These are phyloP conservation scores for Suillus discolor DNA, from an alignment of 768 basidiomycete species.

Conservation along the genomic window DNA sequence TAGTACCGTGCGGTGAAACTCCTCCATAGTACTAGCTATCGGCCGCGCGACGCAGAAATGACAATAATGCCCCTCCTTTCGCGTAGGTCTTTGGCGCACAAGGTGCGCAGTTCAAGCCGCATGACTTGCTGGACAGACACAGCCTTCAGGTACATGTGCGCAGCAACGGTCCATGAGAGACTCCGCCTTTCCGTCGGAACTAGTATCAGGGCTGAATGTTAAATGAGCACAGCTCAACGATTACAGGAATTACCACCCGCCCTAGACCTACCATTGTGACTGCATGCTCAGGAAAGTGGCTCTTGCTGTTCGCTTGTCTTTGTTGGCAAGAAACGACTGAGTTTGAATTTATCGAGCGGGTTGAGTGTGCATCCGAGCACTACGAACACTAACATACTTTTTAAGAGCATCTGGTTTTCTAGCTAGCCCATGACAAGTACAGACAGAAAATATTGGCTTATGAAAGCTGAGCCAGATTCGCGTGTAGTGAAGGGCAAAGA, in stretches of 20 bases:
- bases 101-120: not conserved
- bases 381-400: not conserved
- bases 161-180: not conserved
- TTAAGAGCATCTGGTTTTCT: not conserved
- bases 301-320: not conserved
- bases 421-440: not conserved
- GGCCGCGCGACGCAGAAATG: not conserved
- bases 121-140: not conserved
- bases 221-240: constrained; percentile 1
- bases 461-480: constrained; percentile 87
- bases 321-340: not conserved
- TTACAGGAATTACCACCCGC: not conserved
- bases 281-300: not conserved
- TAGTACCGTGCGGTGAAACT: too few relatives aligned
- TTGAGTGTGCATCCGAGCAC: not conserved
- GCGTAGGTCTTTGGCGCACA: not conserved
- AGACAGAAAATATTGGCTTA: constrained; percentile 55
- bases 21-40: not conserved
- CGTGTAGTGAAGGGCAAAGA: constrained; percentile 86
- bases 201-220: not conserved
- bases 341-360: constrained; percentile 1
- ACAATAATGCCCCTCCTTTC: not conserved
- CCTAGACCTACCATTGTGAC: not conserved
- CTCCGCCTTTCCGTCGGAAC: not conserved
- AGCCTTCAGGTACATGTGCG: not conserved